Base-by-base conservation (phyloP, 441 rosid species). In the Pelargonium myrrhifolium region DNA sequence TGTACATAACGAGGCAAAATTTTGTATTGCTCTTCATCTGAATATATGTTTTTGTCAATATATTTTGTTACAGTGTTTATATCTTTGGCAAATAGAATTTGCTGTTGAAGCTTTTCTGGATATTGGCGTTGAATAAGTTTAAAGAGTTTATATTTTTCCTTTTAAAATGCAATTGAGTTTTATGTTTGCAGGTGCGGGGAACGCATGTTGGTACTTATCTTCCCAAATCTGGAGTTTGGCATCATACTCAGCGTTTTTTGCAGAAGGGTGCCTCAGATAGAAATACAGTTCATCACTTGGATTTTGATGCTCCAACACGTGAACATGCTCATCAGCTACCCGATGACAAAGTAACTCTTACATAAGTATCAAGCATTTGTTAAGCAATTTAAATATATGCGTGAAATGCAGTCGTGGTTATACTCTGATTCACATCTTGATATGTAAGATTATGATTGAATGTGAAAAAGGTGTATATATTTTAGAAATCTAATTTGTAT, bases 231-330 rank as follows among this genome's bases (percentile, higher is more conserved):
- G 98, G 99, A 72, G 81, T 94, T 78, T 92, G 98, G 99, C 84
- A 85, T 80, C 94, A 92, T 65, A 94, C 99, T 17, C 98, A 94
- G 77, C 80, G 97, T 51, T 77, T 83, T 80, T 83, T 94, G 55
- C 88, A 78, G 86, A 94, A 82, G 76, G 87, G 85, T 65, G 80
- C 75, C 49, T 81, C 85, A 42, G 68, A 75, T 65, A 31, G 78
- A 65, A 88, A 88, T 75, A 87, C 82, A 58, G 81, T 94, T 73
- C 88, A 76, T 77, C 97, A 94, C 79, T 84, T 94, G 85, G 99
- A 94, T 83, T 94, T 94, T 83, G 99, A 94, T 85, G 99, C 99
- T 72, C 98, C 99, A 70, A 94, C 99, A 31, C 96, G 99, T 40
- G 96, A 94, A 75, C 87, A 90, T 76, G 87, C 97, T 63, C 85